Percentiles rank a stretch among this genome's conserved stretches.
Conservation (phyloP, 495 filamentous ascomycete genomes). For the Cetradonia linearis region DNA sequence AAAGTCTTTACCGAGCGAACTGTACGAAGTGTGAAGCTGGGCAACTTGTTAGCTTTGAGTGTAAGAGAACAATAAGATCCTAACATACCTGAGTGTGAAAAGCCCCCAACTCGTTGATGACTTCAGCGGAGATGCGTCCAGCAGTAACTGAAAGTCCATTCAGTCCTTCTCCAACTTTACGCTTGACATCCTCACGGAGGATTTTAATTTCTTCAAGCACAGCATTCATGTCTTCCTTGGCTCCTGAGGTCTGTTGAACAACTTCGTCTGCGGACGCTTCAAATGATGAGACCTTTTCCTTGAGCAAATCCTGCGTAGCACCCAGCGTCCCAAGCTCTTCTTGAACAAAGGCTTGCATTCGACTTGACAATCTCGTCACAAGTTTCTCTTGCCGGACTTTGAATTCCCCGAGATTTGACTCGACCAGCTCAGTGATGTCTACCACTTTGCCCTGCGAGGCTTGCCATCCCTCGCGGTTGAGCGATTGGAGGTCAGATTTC, state of each 20-base stretch:
- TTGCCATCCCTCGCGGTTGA: constrained; percentile 72
- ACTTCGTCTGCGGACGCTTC: constrained; percentile 55
- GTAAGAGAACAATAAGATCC: background rate
- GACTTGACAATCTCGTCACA: constrained; percentile 51
- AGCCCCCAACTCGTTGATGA: constrained; percentile 71
- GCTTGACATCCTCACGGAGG: constrained; percentile 76
- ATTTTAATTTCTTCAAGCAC: constrained; percentile 87
- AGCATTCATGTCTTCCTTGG: constrained; percentile 79
- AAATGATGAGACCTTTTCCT: constrained; percentile 55
- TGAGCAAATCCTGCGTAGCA: constrained; percentile 54
- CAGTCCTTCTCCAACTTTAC: constrained; percentile 73
- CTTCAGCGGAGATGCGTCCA: constrained; percentile 76
- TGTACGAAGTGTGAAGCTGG: constrained; percentile 73
- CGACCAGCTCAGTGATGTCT: constrained; percentile 63
- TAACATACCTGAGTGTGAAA: constrained; percentile 62
- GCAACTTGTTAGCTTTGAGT: background rate
- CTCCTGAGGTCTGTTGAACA: constrained; percentile 52
- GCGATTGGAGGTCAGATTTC: constrained; percentile 66
- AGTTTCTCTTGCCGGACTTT: constrained; percentile 57
- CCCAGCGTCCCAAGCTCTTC: constrained; percentile 59
- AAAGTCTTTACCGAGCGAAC: constrained; percentile 79
- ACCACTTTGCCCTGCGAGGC: constrained; percentile 63
- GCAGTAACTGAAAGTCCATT: constrained; percentile 76
- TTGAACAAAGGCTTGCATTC: constrained; percentile 64
- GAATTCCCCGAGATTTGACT: constrained; percentile 59